phyloP scores from a whole-genome alignment of 495 filamentous ascomycete species.

The Tetracladium marchalianum region DNA sequence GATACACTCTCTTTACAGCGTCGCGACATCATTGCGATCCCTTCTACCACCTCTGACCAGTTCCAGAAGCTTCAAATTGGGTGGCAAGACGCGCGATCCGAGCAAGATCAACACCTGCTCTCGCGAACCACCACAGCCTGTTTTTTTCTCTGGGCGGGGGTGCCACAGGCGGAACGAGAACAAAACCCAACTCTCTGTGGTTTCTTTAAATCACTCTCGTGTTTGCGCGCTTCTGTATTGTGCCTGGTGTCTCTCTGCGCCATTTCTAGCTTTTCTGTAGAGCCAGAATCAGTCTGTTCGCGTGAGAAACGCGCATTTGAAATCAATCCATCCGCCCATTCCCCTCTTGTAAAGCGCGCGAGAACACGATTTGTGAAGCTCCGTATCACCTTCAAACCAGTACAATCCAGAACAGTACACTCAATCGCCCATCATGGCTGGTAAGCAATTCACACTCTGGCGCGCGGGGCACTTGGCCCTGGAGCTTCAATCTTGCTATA shows the following conservation, averaged over 20 bases:
- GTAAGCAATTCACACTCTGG: constrained; percentile 13
- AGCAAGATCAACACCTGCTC: too few relatives aligned
- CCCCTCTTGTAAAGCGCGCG: constrained; percentile 13
- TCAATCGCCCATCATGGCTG: constrained; percentile 15
- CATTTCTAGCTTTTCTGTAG: constrained; percentile 18
- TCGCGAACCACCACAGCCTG: too few relatives aligned
- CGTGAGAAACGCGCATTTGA: constrained; percentile 20
- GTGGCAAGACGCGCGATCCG: too few relatives aligned
- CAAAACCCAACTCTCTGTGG: too few relatives aligned
- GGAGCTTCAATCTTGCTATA: background rate
- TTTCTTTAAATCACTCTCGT: constrained; percentile 14
- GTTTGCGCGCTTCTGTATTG: constrained; percentile 2
- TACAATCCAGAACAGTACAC: background rate
- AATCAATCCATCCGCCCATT: constrained; percentile 9
- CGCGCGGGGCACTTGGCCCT: background rate
- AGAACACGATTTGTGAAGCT: constrained; percentile 15
- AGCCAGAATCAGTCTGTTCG: constrained; percentile 17
- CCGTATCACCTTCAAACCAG: constrained; percentile 2
- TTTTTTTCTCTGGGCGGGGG: too few relatives aligned
- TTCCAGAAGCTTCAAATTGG: too few relatives aligned
- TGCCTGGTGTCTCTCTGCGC: too few relatives aligned
- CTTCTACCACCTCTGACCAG: too few relatives aligned
- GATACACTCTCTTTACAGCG: too few relatives aligned
- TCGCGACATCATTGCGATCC: too few relatives aligned
- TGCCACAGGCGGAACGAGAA: too few relatives aligned